phyloP scores from a whole-genome alignment of 306 rosid species.

The Aeschynomene evenia region DNA sequence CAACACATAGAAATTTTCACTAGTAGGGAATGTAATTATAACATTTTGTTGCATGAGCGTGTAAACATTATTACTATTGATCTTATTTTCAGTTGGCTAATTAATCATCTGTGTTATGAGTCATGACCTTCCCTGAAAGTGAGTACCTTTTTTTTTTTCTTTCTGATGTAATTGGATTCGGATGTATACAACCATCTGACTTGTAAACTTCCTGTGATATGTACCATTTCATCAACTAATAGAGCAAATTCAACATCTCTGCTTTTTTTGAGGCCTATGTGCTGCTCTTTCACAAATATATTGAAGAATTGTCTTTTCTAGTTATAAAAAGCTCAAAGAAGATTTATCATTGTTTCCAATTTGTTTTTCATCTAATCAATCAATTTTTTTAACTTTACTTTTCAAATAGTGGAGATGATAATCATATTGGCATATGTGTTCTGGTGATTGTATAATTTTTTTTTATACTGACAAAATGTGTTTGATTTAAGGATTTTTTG shows the following conservation, averaged over 20 bases:
- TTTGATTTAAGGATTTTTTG: too few relatives aligned
- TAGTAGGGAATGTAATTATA: conserved; percentile 37
- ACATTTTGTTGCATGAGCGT: conserved; percentile 47
- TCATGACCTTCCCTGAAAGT: conserved; percentile 23
- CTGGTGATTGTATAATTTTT: too few relatives aligned
- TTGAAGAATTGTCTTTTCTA: not conserved
- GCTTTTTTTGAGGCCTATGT: not conserved
- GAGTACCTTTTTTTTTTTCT: conserved; percentile 27
- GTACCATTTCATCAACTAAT: conserved; percentile 23
- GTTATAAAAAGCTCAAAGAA: not conserved
- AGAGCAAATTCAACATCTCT: not conserved
- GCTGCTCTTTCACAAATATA: not conserved
- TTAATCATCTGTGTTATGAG: conserved; percentile 27
- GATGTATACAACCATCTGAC: conserved; percentile 29
- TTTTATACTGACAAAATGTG: too few relatives aligned
- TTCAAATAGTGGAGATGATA: too few relatives aligned
- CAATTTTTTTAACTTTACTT: too few relatives aligned
- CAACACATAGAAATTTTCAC: conserved; percentile 29
- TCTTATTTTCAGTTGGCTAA: conserved; percentile 32
- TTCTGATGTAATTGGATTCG: conserved; percentile 9
- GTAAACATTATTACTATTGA: conserved; percentile 37
- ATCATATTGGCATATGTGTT: too few relatives aligned
- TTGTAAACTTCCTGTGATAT: conserved; percentile 13
- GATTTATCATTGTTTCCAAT: not conserved
- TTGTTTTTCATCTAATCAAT: too few relatives aligned